Percentiles rank a stretch among this genome's conserved stretches.
phyloP scores from a whole-genome alignment of 768 basidiomycete species.

The Pholiota conissans region DNA sequence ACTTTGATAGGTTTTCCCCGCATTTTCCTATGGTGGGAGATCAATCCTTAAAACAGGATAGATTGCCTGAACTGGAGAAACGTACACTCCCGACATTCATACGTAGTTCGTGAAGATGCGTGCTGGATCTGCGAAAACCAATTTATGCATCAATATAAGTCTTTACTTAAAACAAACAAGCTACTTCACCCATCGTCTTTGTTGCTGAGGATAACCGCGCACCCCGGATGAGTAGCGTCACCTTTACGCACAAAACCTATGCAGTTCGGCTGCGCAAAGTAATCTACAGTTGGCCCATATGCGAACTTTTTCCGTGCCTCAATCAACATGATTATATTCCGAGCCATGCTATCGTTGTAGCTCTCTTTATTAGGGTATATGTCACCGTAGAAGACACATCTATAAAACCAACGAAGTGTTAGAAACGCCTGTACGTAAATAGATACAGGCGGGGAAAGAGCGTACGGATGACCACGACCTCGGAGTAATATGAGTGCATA shows the following conservation, averaged over 20 bases:
- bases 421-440: not conserved
- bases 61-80: slow-evolving; percentile 8
- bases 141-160: not conserved
- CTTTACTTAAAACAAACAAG: not conserved
- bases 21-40: slow-evolving; percentile 27
- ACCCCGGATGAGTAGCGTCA: slow-evolving; percentile 52
- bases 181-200: slow-evolving; percentile 36
- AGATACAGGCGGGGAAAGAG: slow-evolving; percentile 11
- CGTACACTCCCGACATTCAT: slow-evolving; percentile 70
- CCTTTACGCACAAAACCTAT: slow-evolving; percentile 79
- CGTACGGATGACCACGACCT: slow-evolving; percentile 72
- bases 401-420: slow-evolving; percentile 24
- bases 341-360: slow-evolving; percentile 53
- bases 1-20: slow-evolving; percentile 43
- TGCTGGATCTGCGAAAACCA: slow-evolving; percentile 24
- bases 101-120: slow-evolving; percentile 45
- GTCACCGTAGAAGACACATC: slow-evolving; percentile 89
- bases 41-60: not conserved
- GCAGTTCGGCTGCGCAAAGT: slow-evolving; percentile 50
- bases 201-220: slow-evolving; percentile 74
- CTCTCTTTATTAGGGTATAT: slow-evolving; percentile 72
- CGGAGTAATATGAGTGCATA: slow-evolving; percentile 80
- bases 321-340: slow-evolving; percentile 55
- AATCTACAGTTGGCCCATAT: slow-evolving; percentile 64
- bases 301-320: slow-evolving; percentile 64